phyloP scores from a whole-genome alignment of 805 yeast genomes.

The Metschnikowia shivogae region DNA sequence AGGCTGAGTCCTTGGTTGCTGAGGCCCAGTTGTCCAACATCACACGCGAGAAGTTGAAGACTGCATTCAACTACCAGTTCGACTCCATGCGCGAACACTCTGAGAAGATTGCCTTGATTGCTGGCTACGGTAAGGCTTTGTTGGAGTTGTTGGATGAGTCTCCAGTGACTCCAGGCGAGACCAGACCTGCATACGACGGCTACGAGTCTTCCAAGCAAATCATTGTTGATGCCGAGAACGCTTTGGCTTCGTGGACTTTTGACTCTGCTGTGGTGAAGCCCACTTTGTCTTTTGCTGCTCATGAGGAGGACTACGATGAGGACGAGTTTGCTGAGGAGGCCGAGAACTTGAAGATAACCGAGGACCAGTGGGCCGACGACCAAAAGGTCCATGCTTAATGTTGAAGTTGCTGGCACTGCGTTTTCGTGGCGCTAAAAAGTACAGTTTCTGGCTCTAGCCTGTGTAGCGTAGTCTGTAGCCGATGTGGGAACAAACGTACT shows the following conservation, averaged over 20 bases:
- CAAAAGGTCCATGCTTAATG: slow-evolving; percentile 14
- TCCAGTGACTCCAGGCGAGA: slow-evolving; percentile 89
- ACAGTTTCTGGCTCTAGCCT: too few relatives aligned
- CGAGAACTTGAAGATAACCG: slow-evolving; percentile 43
- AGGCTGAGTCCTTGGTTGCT: slow-evolving; percentile 87
- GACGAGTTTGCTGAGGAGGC: slow-evolving; percentile 44
- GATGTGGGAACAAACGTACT: too few relatives aligned
- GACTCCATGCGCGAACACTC: slow-evolving; percentile 83
- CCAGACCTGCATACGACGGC: slow-evolving; percentile 86
- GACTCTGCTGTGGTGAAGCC: slow-evolving; percentile 81
- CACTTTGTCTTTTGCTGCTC: slow-evolving; percentile 56
- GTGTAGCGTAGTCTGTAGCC: too few relatives aligned
- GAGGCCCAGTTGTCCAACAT: slow-evolving; percentile 88
- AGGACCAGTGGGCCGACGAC: slow-evolving; percentile 19
- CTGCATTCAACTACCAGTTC: slow-evolving; percentile 79
- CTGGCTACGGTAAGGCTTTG: slow-evolving; percentile 85
- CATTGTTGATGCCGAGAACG: slow-evolving; percentile 79
- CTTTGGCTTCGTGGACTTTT: slow-evolving; percentile 79
- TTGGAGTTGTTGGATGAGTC: slow-evolving; percentile 79
- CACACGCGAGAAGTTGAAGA: slow-evolving; percentile 82
- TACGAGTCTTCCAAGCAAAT: slow-evolving; percentile 86
- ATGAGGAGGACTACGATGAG: slow-evolving; percentile 51
- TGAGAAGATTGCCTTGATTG: slow-evolving; percentile 80
- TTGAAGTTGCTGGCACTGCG: background rate
- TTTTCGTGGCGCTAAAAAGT: too few relatives aligned